These are phyloP conservation scores for Penstemon newberryi DNA, from an alignment of 257 asterid species.

Conservation along the genomic window DNA sequence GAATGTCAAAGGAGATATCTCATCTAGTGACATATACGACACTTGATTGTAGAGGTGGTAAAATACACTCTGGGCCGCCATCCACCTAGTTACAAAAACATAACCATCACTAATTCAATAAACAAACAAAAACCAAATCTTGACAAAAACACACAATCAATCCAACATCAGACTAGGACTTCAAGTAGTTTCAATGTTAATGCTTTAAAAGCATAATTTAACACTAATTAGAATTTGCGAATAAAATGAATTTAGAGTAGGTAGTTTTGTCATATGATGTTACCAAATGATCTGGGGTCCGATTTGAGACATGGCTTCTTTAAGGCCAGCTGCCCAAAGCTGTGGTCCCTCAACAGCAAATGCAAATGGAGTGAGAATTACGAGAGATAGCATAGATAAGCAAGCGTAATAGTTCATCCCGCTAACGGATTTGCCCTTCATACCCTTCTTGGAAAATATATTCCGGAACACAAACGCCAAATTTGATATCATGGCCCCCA, in stretches of 20 bases:
- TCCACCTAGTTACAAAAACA: constrained; percentile 67
- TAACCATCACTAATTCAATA: constrained; percentile 22
- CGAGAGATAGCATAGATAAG: constrained; percentile 77
- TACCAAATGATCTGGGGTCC: constrained; percentile 96
- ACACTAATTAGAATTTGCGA: background rate
- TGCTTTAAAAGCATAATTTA: background rate
- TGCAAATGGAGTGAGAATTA: constrained; percentile 89
- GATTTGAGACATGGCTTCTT: constrained; percentile 57
- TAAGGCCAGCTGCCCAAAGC: constrained; percentile 78
- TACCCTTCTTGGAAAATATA: constrained; percentile 96
- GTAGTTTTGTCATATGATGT: constrained; percentile 30
- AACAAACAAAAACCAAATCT: constrained; percentile 9
- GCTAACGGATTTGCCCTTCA: constrained; percentile 93
- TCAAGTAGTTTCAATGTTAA: background rate
- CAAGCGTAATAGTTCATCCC: constrained; percentile 99
- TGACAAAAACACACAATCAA: constrained; percentile 5
- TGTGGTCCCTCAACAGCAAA: constrained; percentile 98
- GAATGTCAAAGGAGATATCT: constrained; percentile 94
- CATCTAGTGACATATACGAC: constrained; percentile 94
- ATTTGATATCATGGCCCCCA: constrained; percentile 99
- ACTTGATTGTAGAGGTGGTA: constrained; percentile 97
- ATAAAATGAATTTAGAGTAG: constrained; percentile 22
- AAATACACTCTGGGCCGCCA: constrained; percentile 89
- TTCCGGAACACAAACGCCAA: constrained; percentile 95
- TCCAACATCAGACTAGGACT: constrained; percentile 3